Base-by-base conservation (phyloP, 2,329 filamentous ascomycete genomes). In the Fusarium abutilonis region DNA sequence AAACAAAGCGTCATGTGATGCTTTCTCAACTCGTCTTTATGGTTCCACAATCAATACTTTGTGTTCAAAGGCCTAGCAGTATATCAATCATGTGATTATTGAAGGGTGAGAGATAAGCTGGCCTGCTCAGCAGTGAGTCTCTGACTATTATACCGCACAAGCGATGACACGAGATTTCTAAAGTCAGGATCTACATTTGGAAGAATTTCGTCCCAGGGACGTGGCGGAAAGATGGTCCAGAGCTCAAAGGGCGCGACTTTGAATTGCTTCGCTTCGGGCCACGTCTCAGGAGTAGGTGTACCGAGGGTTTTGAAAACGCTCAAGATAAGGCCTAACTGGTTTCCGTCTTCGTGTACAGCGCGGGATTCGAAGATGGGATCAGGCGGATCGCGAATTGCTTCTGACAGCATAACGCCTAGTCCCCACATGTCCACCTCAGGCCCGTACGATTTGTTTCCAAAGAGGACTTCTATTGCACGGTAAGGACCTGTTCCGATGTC, bases 401-500 rank as follows among this genome's bases (percentile, higher is more conserved):
- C 93, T 5, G 92, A 91, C 10, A 96, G 85, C 70, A 97, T 89
- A 61, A 89, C 89, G 1, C 96, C 95, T 0, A 90, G 84, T 4
- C 88, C 90, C 95, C 96, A 99, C 77, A 98, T 87, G 74, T 99
- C 95, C 3, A 98, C 82, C 9, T 85, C 81, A 0, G 84, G 74
- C 3, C 83, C 85, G 72, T 99, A 99, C 0, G 80, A 78, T 45
- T 83, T 86, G 74, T 93, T 83, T 1, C 93, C 95, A 73, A 99
- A 98, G 7, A 99, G 81, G 1, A 93, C 85, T 72, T 99, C 96
- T 0, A 95, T 95, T 0, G 94, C 86, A 17, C 96, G 87, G 77
- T 99, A 99, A 44, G 90, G 86, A 0, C 93, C 94, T 1, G 94
- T 98, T 32, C 95, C 95, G 23, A 99, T 91, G 73, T 99, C 96